These are phyloP conservation scores for Orbilia ellipsospora DNA, from an alignment of 2,329 filamentous ascomycete species.

Conservation along the genomic window DNA sequence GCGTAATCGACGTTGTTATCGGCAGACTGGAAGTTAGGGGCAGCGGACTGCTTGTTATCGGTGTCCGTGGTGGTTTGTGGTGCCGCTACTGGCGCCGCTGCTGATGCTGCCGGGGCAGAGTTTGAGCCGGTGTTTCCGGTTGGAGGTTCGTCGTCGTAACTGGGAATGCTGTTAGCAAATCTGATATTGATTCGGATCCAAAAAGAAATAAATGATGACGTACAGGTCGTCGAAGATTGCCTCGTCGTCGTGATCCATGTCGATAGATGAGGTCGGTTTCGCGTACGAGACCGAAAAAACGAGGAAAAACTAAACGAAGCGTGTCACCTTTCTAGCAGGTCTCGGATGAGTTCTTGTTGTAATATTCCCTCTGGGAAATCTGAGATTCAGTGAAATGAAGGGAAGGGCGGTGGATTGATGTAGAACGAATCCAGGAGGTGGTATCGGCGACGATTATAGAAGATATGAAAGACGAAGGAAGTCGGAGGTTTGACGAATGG, in stretches of 20 bases:
- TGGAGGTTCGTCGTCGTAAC: constrained; percentile 57
- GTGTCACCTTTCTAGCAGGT: neutral
- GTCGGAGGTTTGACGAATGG: too few species aligned
- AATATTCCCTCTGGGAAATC: constrained; percentile 2
- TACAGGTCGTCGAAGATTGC: constrained; percentile 97
- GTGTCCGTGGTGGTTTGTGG: constrained; percentile 28
- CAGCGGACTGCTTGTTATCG: constrained; percentile 30
- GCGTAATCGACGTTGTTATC: constrained; percentile 15
- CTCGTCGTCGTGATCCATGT: constrained; percentile 69
- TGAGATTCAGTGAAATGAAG: constrained; percentile 21
- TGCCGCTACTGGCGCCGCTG: constrained; percentile 6
- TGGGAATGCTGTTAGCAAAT: constrained; percentile 18
- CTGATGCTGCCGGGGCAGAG: constrained; percentile 10
- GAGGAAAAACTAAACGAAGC: constrained; percentile 18
- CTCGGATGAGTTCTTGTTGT: neutral
- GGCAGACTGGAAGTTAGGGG: constrained; percentile 14
- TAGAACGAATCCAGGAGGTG: too few species aligned
- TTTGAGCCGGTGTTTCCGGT: constrained; percentile 20
- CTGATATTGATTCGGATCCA: neutral
- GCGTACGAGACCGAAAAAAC: constrained; percentile 22
- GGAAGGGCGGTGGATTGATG: neutral
- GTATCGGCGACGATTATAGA: neutral
- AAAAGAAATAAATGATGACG: constrained; percentile 62
- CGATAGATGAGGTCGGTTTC: constrained; percentile 18
- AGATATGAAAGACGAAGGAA: constrained; percentile 22